These are phyloP conservation scores for Bifiguratus adelaidae DNA, from an alignment of 192 early-diverging fungal genomes.

Conservation along the genomic window DNA sequence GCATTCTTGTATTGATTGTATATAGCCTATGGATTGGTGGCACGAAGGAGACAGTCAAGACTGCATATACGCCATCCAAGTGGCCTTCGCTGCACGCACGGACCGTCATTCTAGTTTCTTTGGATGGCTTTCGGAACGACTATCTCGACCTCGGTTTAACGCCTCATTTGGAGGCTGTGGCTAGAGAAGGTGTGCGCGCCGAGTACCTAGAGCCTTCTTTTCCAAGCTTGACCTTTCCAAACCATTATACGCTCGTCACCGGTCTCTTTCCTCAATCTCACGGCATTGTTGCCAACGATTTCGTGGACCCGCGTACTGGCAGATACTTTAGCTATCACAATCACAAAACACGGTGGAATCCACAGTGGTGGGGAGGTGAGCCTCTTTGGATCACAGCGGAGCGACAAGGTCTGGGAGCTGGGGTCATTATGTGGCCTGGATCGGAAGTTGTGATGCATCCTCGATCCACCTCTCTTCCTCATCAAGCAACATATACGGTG, in stretches of 20 bases:
- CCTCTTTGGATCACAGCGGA: slow-evolving; percentile 85
- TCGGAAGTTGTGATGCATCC: too few relatives aligned
- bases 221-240: slow-evolving; percentile 81
- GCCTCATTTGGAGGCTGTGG: slow-evolving; percentile 49
- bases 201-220: slow-evolving; percentile 60
- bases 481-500: slow-evolving; percentile 60
- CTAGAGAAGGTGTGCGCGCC: slow-evolving; percentile 31
- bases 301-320: slow-evolving; percentile 61
- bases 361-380: slow-evolving; percentile 85
- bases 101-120: slow-evolving; percentile 72
- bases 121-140: slow-evolving; percentile 81
- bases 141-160: slow-evolving; percentile 70
- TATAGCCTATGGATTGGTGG: too few relatives aligned
- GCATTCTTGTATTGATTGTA: too few relatives aligned
- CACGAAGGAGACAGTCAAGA: too few relatives aligned
- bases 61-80: too few relatives aligned
- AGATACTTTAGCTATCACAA: slow-evolving; percentile 73
- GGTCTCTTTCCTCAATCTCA: slow-evolving; percentile 87
- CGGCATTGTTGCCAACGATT: slow-evolving; percentile 82
- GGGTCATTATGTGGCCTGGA: slow-evolving; percentile 85
- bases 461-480: too few relatives aligned
- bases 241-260: slow-evolving; percentile 86
- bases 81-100: too few relatives aligned
- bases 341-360: slow-evolving; percentile 38
- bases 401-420: slow-evolving; percentile 53